These are phyloP conservation scores for Endocarpon pusillum DNA, from an alignment of 495 filamentous ascomycete species.

Conservation along the genomic window DNA sequence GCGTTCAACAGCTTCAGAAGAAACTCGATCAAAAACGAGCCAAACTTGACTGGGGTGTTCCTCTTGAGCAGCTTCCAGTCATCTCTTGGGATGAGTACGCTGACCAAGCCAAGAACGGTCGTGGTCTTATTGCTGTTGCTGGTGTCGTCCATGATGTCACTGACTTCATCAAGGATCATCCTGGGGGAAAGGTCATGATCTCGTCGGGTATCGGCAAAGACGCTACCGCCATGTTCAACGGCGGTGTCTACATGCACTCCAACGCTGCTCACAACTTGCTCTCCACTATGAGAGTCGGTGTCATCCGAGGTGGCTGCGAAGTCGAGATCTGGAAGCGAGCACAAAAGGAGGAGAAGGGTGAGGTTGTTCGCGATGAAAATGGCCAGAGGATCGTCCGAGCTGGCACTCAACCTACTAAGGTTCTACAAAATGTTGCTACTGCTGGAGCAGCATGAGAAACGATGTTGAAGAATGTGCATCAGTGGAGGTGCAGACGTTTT, in stretches of 20 bases:
- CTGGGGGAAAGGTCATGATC: constrained; percentile 93
- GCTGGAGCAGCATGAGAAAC: constrained; percentile 61
- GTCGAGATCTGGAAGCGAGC: constrained; percentile 99
- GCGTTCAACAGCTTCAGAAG: constrained; percentile 94
- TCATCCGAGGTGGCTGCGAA: constrained; percentile 89
- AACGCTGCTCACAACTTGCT: constrained; percentile 97
- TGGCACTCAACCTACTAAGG: constrained; percentile 77
- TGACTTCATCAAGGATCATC: constrained; percentile 92
- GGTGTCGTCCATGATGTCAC: constrained; percentile 93
- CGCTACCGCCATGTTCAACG: constrained; percentile 97
- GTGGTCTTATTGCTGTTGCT: constrained; percentile 72
- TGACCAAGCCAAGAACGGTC: constrained; percentile 72
- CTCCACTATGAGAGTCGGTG: constrained; percentile 90
- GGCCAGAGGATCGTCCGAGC: constrained; percentile 80
- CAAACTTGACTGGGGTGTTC: constrained; percentile 86
- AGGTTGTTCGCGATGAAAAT: constrained; percentile 60
- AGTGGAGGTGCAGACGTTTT: no score
- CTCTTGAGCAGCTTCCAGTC: constrained; percentile 85
- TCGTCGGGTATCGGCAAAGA: constrained; percentile 87
- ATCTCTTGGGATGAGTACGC: constrained; percentile 95
- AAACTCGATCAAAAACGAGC: constrained; percentile 94
- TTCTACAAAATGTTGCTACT: constrained; percentile 49
- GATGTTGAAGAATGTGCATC: no score
- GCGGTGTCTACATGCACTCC: constrained; percentile 93
- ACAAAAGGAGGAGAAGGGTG: constrained; percentile 77